Conservation (phyloP, 2,329 filamentous ascomycete genomes). For the Aureobasidium pullulans region DNA sequence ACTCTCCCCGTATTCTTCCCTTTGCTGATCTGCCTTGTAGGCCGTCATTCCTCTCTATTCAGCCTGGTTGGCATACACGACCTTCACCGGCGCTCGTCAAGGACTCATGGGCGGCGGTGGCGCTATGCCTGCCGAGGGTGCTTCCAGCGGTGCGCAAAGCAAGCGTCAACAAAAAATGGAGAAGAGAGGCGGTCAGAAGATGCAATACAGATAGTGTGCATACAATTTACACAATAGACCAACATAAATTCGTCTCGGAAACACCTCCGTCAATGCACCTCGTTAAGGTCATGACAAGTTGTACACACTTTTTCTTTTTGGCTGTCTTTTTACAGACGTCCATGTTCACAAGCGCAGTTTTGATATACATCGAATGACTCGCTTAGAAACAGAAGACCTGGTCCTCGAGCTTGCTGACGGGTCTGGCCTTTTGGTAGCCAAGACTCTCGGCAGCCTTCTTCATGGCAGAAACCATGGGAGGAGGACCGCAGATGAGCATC, state of each 20-base stretch:
- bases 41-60: constrained; percentile 39
- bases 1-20: background rate
- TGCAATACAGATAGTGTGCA: constrained; percentile 37
- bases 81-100: constrained; percentile 37
- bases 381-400: constrained; percentile 88
- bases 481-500: constrained; percentile 88
- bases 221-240: background rate
- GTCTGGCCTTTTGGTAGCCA: constrained; percentile 84
- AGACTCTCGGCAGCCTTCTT: constrained; percentile 91
- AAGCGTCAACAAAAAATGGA: constrained; percentile 46
- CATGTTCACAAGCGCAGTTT: background rate
- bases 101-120: constrained; percentile 38
- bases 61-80: constrained; percentile 37
- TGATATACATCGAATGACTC: background rate
- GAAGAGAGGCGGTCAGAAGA: constrained; percentile 43
- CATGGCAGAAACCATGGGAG: constrained; percentile 92
- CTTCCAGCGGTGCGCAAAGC: constrained; percentile 27
- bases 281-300: constrained; percentile 7
- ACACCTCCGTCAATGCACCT: background rate
- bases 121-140: constrained; percentile 23
- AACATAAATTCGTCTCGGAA: background rate
- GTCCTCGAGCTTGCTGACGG: constrained; percentile 95
- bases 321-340: background rate
- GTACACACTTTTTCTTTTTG: background rate
- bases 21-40: constrained; percentile 16